Conservation (phyloP, 345 rosid genomes). For the Rubroshorea leprosula region DNA sequence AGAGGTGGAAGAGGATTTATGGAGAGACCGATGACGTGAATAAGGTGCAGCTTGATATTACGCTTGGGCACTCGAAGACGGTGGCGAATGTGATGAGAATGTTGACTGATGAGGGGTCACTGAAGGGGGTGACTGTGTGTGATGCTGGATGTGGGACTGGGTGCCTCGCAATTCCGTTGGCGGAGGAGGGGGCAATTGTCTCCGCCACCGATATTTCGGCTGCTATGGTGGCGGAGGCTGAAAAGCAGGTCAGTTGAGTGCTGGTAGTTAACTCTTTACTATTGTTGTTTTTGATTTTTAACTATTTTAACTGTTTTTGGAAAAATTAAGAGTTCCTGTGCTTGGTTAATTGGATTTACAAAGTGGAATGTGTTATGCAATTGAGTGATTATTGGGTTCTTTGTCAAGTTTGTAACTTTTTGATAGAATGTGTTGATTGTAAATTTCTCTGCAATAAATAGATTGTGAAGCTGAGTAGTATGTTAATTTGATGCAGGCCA, state of each 20-base stretch:
- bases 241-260: conserved; percentile 47
- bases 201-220: conserved; percentile 86
- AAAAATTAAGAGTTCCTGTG: too few relatives aligned
- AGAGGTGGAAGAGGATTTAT: conserved; percentile 88
- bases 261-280: too few relatives aligned
- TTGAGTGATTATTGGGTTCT: too few relatives aligned
- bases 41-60: conserved; percentile 69
- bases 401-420: too few relatives aligned
- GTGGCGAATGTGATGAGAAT: conserved; percentile 70
- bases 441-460: too few relatives aligned
- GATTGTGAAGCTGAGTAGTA: too few relatives aligned
- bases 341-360: conserved; percentile 12
- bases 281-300: not conserved
- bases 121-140: conserved; percentile 73
- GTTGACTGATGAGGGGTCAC: conserved; percentile 66
- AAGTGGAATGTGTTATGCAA: too few relatives aligned
- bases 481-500: too few relatives aligned
- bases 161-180: conserved; percentile 65
- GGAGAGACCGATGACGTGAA: conserved; percentile 89
- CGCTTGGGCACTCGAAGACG: conserved; percentile 79
- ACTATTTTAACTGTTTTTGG: not conserved
- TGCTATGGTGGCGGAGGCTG: conserved; percentile 88
- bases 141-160: conserved; percentile 97
- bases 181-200: conserved; percentile 81
- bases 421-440: too few relatives aligned